Evolutionary conservation across 495 filamentous ascomycete genomes (phyloP), one percentile per base, ranked within the genome.

Genomic region (Podospora appendiculata): DNA sequence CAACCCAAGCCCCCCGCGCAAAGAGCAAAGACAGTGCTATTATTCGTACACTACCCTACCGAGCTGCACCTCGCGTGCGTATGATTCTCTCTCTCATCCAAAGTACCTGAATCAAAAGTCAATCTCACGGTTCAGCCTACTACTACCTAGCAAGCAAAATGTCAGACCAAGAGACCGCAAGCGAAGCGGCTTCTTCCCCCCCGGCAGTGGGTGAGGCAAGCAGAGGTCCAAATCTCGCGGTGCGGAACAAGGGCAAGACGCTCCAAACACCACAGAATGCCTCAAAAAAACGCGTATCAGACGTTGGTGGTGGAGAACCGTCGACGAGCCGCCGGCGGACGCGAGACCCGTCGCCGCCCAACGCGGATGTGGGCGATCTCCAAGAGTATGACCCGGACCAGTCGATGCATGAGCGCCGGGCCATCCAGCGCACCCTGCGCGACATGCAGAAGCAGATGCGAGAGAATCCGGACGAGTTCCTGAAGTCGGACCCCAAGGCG

Each of bases 361-460:
- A 19, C 34, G 47, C 7, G 0, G 57, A 51, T 10, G 49, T 35
- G 17, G 50, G 44, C 49, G 62, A 63, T n/a, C 32, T 52, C 50
- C 85, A 74, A 54, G 65, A 68, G 6, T 99, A 94, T 62, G 89
- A 99, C 55, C 93, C 93, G 0, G 84, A 95, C 58, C 93, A 99
- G 61, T 79, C 88, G 54, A 77, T 85, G 38, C 82, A 85, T n/a
- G 81, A 92, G 64, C 79, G 91, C 32, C 75, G 92, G 41, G 63
- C 75, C 38, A 63, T 95, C 18, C 82, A 89, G 32, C 82, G 80
- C 49, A 79, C 71, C 0, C 73, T 88, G 17, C 78, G 93, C 55
- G 81, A 86, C 49, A 72, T 94, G 32, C 69, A 80, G 4, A 73
- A 79, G 16, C 76, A 86, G 9, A 68, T 96, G 40, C 70, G 83